phyloP scores from a whole-genome alignment of 179 eudicot genomes.

The Actinidia chinensis region DNA sequence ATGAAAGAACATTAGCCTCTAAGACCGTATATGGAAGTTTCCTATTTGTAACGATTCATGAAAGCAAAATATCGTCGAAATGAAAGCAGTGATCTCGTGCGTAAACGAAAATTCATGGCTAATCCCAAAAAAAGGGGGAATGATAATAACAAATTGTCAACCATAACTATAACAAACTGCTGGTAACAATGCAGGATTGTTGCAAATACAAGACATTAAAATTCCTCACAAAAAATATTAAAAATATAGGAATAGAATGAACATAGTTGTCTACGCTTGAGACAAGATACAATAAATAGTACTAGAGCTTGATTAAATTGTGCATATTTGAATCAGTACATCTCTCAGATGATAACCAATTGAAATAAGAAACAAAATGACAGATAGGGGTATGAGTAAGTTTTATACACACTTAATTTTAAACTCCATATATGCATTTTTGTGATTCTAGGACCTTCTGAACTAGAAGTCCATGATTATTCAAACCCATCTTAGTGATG shows the following conservation, averaged over 20 bases:
- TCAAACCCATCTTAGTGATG: too few relatives aligned
- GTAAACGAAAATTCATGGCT: not conserved
- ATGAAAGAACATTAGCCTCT: slow-evolving; percentile 16
- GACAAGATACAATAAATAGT: not conserved
- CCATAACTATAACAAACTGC: not conserved
- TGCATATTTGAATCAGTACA: too few relatives aligned
- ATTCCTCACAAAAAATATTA: not conserved
- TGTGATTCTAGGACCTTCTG: too few relatives aligned
- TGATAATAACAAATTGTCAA: not conserved
- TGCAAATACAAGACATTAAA: not conserved
- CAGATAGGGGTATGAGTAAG: not conserved
- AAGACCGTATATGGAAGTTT: not conserved
- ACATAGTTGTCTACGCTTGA: not conserved
- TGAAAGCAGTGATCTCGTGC: not conserved
- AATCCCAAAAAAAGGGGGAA: not conserved
- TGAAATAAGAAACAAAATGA: not conserved
- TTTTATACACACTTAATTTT: too few relatives aligned
- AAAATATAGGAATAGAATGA: not conserved
- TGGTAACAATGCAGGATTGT: not conserved
- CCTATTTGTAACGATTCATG: not conserved
- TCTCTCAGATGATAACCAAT: not conserved
- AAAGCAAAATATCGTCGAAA: not conserved
- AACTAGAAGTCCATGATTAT: too few relatives aligned
- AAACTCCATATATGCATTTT: too few relatives aligned
- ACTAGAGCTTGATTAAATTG: not conserved